A percentile compares a stretch with the other conserved stretches of the same genome.
These are phyloP conservation scores for Cucurbita maxima DNA, from an alignment of 306 rosid species.

Conservation along the genomic window DNA sequence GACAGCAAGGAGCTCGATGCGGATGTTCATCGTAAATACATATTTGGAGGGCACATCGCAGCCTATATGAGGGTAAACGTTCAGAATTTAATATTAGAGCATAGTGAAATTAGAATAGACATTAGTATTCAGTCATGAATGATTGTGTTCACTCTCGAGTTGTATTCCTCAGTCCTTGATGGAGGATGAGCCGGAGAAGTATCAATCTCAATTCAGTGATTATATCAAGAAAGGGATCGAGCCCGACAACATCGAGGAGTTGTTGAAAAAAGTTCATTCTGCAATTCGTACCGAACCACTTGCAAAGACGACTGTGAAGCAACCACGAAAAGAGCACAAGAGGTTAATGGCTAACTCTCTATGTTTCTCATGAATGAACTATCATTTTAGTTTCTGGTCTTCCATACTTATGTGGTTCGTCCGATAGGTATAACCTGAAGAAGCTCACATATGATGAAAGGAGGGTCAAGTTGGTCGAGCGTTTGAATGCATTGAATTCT, in stretches of 20 bases:
- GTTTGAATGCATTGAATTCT: slow-evolving; percentile 47
- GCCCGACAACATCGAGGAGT: slow-evolving; percentile 33
- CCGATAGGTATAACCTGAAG: slow-evolving; percentile 37
- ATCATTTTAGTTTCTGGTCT: too few species aligned
- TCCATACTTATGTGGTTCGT: neutral
- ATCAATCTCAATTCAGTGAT: slow-evolving; percentile 48
- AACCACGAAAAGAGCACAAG: slow-evolving; percentile 34
- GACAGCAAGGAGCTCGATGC: slow-evolving; percentile 43
- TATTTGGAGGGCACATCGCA: slow-evolving; percentile 55
- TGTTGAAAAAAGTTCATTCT: slow-evolving; percentile 63
- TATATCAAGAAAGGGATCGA: slow-evolving; percentile 42
- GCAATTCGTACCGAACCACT: slow-evolving; percentile 54
- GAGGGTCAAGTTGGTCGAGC: slow-evolving; percentile 41
- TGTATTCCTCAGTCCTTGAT: slow-evolving; percentile 17
- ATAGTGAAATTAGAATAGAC: neutral
- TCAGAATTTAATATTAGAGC: neutral
- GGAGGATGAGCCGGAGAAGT: slow-evolving; percentile 68
- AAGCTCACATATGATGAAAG: slow-evolving; percentile 77
- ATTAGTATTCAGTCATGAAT: neutral
- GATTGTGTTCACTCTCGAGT: neutral
- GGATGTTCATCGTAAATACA: slow-evolving; percentile 56
- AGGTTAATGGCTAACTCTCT: slow-evolving; percentile 12
- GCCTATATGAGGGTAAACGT: slow-evolving; percentile 35
- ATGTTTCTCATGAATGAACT: neutral
- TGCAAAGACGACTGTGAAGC: slow-evolving; percentile 24